phyloP scores from a whole-genome alignment of 352 stramenopile species.

The Phytophthora rubi region DNA sequence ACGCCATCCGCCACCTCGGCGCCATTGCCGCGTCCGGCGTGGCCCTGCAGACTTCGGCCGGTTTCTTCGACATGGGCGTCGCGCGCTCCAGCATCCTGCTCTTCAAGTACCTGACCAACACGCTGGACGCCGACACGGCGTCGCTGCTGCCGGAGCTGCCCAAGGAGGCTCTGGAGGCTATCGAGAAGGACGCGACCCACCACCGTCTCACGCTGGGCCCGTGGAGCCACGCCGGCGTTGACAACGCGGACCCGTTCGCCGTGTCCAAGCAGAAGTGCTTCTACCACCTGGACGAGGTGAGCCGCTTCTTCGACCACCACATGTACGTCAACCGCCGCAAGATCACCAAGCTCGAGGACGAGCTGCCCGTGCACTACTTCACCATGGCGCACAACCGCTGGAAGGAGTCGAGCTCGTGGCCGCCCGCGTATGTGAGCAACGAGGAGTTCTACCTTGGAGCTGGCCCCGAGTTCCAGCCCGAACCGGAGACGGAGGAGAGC shows the following conservation, averaged over 20 bases:
- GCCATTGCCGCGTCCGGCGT: slow-evolving; percentile 74
- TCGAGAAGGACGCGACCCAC: slow-evolving; percentile 48
- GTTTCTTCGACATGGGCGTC: slow-evolving; percentile 84
- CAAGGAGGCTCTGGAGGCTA: slow-evolving; percentile 34
- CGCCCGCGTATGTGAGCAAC: slow-evolving; percentile 61
- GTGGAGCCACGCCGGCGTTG: slow-evolving; percentile 84
- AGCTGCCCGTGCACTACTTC: slow-evolving; percentile 85
- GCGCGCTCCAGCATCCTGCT: slow-evolving; percentile 78
- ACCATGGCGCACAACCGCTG: slow-evolving; percentile 79
- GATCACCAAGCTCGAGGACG: slow-evolving; percentile 62
- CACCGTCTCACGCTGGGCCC: slow-evolving; percentile 80
- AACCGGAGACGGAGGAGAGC: slow-evolving; percentile 45
- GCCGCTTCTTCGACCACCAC: slow-evolving; percentile 86
- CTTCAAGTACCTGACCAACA: slow-evolving; percentile 82
- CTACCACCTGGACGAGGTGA: slow-evolving; percentile 85
- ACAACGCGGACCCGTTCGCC: slow-evolving; percentile 83
- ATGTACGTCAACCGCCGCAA: slow-evolving; percentile 69
- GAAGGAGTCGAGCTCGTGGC: slow-evolving; percentile 71
- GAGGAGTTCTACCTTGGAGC: slow-evolving; percentile 59
- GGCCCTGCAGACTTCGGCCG: slow-evolving; percentile 70
- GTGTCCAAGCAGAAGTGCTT: slow-evolving; percentile 87
- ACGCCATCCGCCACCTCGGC: slow-evolving; percentile 60
- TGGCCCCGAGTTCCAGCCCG: slow-evolving; percentile 55
- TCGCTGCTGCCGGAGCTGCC: slow-evolving; percentile 60
- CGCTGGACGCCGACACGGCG: slow-evolving; percentile 65